A percentile compares a stretch with the other conserved stretches of the same genome.
Evolutionary conservation across 2,329 filamentous ascomycete species (phyloP).

Genomic region (Arachnomyces sp.): DNA sequence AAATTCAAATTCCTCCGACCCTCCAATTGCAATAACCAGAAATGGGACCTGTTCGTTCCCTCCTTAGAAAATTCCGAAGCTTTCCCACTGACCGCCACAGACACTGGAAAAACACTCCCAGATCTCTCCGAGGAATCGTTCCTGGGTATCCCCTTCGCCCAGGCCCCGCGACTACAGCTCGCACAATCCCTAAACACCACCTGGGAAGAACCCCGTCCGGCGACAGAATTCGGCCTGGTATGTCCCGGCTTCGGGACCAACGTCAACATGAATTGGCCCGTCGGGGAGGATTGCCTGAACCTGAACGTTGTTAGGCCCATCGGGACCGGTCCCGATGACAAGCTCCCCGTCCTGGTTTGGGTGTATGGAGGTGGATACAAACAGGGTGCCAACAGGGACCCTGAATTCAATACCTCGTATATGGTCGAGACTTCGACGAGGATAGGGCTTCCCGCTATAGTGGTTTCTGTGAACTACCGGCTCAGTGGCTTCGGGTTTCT

Average conservation of each 20-base stretch:
- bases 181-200: conserved; percentile 3
- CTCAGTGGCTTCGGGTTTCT: conserved; percentile 46
- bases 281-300: conserved; percentile 17
- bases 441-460: conserved; percentile 43
- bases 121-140: too few relatives aligned
- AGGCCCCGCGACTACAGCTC: conserved; percentile 9
- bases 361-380: conserved; percentile 36
- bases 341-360: conserved; percentile 15
- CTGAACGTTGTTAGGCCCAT: conserved; percentile 16
- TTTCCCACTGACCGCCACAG: too few relatives aligned
- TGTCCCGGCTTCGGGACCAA: conserved; percentile 4
- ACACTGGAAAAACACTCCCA: too few relatives aligned
- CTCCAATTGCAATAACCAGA: too few relatives aligned
- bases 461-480: conserved; percentile 46
- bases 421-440: conserved; percentile 47
- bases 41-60: too few relatives aligned
- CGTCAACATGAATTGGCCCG: conserved; percentile 5
- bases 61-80: too few relatives aligned
- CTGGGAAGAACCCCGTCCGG: too few relatives aligned
- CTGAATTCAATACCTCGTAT: conserved; percentile 51
- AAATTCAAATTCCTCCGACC: too few relatives aligned
- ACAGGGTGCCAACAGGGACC: conserved; percentile 25
- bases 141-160: conserved; percentile 14
- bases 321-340: not conserved
- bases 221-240: conserved; percentile 6